Evolutionary conservation across 371 early-diverging fungal species (phyloP).

Genomic region (Haplosporangium sp.): DNA sequence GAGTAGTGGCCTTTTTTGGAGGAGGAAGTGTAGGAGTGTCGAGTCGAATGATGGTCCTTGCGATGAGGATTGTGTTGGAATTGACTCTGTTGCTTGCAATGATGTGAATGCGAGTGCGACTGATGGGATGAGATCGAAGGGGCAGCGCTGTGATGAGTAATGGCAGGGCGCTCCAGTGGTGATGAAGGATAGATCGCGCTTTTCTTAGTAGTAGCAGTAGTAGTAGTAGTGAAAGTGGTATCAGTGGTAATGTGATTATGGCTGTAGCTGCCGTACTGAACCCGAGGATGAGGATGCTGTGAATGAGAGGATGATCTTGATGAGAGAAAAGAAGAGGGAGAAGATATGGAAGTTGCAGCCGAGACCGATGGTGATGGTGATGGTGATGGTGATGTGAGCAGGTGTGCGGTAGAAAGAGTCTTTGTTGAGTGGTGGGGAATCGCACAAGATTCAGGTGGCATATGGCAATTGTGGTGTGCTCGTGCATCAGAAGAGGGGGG

Average conservation of each 20-base stretch:
- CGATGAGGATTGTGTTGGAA: not conserved
- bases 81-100: not conserved
- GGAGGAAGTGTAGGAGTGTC: not conserved
- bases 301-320: not conserved
- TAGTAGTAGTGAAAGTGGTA: not conserved
- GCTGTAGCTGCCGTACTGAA: not conserved
- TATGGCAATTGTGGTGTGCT: not conserved
- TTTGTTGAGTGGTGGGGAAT: not conserved
- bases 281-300: not conserved
- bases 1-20: not conserved
- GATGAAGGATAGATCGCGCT: not conserved
- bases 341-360: not conserved
- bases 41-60: not conserved
- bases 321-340: not conserved
- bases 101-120: not conserved
- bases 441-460: no score
- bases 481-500: not conserved
- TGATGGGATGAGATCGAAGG: slow-evolving; percentile 2
- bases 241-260: not conserved
- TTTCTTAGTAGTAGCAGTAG: not conserved
- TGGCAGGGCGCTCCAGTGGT: not conserved
- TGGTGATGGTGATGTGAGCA: not conserved
- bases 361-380: slow-evolving; percentile 2
- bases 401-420: not conserved
- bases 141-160: not conserved